These are phyloP conservation scores for Magnolia kwangsiensis DNA, from an alignment of 164 flowering plant species.

Conservation along the genomic window DNA sequence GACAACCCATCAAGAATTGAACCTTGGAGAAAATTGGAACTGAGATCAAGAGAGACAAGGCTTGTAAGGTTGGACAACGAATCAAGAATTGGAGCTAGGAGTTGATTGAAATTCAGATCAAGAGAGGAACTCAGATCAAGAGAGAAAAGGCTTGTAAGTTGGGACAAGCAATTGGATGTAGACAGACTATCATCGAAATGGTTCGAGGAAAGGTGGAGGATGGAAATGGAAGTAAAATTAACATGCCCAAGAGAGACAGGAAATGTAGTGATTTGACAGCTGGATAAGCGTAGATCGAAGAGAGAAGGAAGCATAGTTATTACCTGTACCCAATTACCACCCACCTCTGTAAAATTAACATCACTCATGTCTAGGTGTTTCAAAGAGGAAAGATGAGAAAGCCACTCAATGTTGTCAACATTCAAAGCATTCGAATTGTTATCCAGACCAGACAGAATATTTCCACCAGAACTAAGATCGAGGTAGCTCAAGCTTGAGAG, in stretches of 20 bases:
- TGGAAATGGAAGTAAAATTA: not conserved
- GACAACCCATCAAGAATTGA: too few species aligned
- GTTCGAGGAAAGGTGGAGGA: not conserved
- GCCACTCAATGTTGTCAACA: conserved; percentile 6
- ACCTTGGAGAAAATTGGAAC: too few species aligned
- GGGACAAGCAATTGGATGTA: not conserved
- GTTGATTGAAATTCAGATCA: too few species aligned
- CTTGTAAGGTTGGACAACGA: too few species aligned
- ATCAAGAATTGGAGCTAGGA: not conserved
- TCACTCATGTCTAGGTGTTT: not conserved
- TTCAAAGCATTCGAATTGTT: not conserved
- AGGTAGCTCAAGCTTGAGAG: conserved; percentile 9
- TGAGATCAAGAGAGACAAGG: too few species aligned
- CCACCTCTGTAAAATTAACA: not conserved
- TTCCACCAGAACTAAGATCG: not conserved
- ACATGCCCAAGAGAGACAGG: not conserved
- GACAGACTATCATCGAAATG: too few species aligned
- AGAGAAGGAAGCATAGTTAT: not conserved
- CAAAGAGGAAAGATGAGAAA: conserved; percentile 2
- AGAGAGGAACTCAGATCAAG: conserved; percentile 1
- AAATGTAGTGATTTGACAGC: not conserved
- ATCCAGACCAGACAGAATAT: too few species aligned
- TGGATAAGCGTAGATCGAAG: not conserved
- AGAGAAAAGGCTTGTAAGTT: conserved; percentile 7
- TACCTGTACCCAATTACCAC: not conserved